Conservation (phyloP, 2,329 filamentous ascomycete genomes). For the Diaporthe helianthi region DNA sequence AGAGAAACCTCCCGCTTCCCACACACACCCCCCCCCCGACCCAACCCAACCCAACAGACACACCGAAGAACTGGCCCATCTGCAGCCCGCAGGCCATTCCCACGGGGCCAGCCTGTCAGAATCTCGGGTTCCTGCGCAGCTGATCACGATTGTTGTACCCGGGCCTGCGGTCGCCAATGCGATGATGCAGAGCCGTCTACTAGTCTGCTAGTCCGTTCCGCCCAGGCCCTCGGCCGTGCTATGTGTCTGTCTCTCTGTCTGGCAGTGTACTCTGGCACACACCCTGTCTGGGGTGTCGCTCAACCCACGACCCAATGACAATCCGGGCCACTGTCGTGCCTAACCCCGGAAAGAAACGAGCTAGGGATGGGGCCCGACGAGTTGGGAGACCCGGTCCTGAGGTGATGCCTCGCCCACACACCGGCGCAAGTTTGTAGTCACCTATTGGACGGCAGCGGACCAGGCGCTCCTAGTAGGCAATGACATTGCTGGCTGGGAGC, state of each 20-base stretch:
- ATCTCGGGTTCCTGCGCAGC: slow-evolving; percentile 44
- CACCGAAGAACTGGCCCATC: background rate
- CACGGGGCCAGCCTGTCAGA: slow-evolving; percentile 36
- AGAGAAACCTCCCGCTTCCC: too few relatives aligned
- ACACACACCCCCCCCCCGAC: too few relatives aligned
- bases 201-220: slow-evolving; percentile 25
- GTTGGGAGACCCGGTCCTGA: slow-evolving; percentile 8
- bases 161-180: slow-evolving; percentile 17
- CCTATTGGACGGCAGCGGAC: background rate
- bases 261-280: background rate
- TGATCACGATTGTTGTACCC: slow-evolving; percentile 38
- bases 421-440: background rate
- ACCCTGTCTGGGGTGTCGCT: background rate
- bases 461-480: background rate
- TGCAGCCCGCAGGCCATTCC: slow-evolving; percentile 11
- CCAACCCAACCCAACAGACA: background rate
- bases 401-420: background rate
- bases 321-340: background rate
- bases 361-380: background rate
- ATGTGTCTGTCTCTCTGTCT: background rate
- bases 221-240: background rate
- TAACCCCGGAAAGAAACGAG: background rate
- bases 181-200: slow-evolving; percentile 3
- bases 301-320: background rate
- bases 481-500: background rate